Evolutionary conservation across 352 stramenopile species (phyloP).

Genomic region (Pilasporangium apinafurcum): DNA sequence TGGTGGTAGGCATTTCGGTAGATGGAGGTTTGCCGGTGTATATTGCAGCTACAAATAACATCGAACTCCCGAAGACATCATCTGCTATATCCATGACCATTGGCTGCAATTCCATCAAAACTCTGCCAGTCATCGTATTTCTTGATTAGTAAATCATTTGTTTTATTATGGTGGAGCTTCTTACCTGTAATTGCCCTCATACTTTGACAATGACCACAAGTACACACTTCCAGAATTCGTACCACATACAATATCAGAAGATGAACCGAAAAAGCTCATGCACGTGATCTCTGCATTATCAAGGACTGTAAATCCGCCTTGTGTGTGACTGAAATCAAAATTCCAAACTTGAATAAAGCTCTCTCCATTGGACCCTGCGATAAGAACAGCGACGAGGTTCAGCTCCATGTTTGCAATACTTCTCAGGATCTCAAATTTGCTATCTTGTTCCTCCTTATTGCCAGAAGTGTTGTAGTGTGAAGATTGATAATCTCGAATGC

Average conservation of each 20-base stretch:
- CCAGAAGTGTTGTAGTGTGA: background rate
- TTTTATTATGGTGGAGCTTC: too few relatives aligned
- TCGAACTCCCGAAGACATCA: too few relatives aligned
- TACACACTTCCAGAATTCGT: slow-evolving; percentile 37
- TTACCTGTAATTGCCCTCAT: slow-evolving; percentile 8
- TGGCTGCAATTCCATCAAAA: too few relatives aligned
- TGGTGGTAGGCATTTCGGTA: too few relatives aligned
- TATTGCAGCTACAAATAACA: too few relatives aligned
- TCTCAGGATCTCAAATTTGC: slow-evolving; percentile 40
- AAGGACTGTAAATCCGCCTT: slow-evolving; percentile 44
- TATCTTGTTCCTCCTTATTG: background rate
- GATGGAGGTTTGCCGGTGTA: too few relatives aligned
- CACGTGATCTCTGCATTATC: slow-evolving; percentile 39
- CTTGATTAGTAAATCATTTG: too few relatives aligned
- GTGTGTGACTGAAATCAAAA: slow-evolving; percentile 57
- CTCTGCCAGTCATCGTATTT: too few relatives aligned
- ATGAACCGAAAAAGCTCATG: slow-evolving; percentile 40
- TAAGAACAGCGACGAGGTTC: slow-evolving; percentile 39
- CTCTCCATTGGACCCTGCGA: slow-evolving; percentile 25
- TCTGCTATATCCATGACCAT: too few relatives aligned
- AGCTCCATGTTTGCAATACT: slow-evolving; percentile 45
- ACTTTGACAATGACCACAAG: slow-evolving; percentile 23
- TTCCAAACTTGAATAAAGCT: slow-evolving; percentile 75
- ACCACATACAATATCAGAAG: slow-evolving; percentile 38
- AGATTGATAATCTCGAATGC: background rate